Evolutionary conservation across 768 basidiomycete species (phyloP), one percentile per base, ranked within the genome.

Genomic region (Lyophyllum decastes): DNA sequence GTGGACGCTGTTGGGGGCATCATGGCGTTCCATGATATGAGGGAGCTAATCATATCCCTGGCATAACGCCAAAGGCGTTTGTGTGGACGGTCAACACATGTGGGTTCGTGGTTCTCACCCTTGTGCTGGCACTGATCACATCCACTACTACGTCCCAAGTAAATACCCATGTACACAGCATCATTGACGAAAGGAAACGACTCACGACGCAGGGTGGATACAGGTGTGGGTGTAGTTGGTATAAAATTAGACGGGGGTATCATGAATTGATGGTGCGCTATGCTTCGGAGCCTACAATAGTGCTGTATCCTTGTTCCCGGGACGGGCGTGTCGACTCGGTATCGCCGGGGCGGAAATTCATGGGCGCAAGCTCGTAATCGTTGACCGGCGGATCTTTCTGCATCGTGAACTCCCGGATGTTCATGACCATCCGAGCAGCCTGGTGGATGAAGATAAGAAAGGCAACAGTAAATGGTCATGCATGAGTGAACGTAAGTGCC

Each of bases 341-440:
- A 38, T 38, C 35, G 9, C 49, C 41, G 12, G 49, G 10, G n/a
- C 21, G 27, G 30, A 57, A 51, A 2, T 21, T 17, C 10, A 57
- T 57, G 2, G 49, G 27, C 9, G 55, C 19, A 12, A 57, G 49
- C 40, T 57, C 55, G 12, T 22, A 33, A 10, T 21, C 38, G 14
- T 48, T 45, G 8, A 10, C 30, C 17, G 30, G 49, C 7, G 43
- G 52, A 12, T 50, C 52, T 35, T 49, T 33, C 24, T 52, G 38
- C 61, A 62, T 62, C 22, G 57, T 61, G 38, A 54, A 53, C 43
- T 62, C 55, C n/a, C 66, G 55, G 44, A 69, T 57, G 44, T 69
- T 69, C 65, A 69, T 64, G 33, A 61, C 66, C 66, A 69, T 64
- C 43, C 66, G 52, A 1, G 66, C 60, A n/a, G 68, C 66, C 68